Evolutionary conservation across 805 yeast genomes (phyloP).

Genomic region (Ogataea glucozyma): DNA sequence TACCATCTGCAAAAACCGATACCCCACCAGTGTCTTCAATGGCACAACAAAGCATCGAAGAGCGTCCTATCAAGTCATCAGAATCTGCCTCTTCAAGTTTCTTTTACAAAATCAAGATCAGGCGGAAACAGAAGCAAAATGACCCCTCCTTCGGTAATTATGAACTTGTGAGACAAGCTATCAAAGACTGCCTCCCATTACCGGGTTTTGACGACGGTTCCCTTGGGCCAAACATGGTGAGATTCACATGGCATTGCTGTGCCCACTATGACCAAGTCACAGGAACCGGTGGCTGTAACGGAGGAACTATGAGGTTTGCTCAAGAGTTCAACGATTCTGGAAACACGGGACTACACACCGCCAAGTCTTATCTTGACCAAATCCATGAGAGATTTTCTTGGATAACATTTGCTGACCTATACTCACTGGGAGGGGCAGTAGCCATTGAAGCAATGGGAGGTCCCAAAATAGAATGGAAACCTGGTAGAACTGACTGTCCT

Average conservation of each 20-base stretch:
- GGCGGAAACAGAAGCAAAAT: conserved; percentile 21
- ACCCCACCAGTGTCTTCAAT: conserved; percentile 1
- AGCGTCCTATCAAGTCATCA: conserved; percentile 13
- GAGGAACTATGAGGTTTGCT: conserved; percentile 62
- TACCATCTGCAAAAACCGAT: neutral
- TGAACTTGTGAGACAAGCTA: conserved; percentile 39
- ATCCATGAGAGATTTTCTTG: conserved; percentile 61
- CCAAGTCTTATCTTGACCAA: conserved; percentile 55
- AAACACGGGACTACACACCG: conserved; percentile 64
- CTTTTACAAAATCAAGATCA: conserved; percentile 32
- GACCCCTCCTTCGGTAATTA: conserved; percentile 33
- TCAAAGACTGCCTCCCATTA: conserved; percentile 34
- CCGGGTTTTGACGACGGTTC: conserved; percentile 62
- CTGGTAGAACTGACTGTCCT: conserved; percentile 69
- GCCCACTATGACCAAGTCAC: conserved; percentile 71
- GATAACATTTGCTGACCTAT: conserved; percentile 78
- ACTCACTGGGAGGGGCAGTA: conserved; percentile 75
- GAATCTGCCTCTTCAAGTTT: conserved; percentile 19
- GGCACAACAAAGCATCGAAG: conserved; percentile 5
- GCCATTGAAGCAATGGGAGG: conserved; percentile 81
- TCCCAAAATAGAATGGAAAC: conserved; percentile 77
- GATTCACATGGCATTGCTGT: conserved; percentile 84
- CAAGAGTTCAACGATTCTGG: conserved; percentile 59
- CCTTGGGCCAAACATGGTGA: conserved; percentile 75
- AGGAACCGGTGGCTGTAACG: conserved; percentile 64